Evolutionary conservation across 2,329 filamentous ascomycete species (phyloP).

Genomic region (Hypomyces perniciosus): DNA sequence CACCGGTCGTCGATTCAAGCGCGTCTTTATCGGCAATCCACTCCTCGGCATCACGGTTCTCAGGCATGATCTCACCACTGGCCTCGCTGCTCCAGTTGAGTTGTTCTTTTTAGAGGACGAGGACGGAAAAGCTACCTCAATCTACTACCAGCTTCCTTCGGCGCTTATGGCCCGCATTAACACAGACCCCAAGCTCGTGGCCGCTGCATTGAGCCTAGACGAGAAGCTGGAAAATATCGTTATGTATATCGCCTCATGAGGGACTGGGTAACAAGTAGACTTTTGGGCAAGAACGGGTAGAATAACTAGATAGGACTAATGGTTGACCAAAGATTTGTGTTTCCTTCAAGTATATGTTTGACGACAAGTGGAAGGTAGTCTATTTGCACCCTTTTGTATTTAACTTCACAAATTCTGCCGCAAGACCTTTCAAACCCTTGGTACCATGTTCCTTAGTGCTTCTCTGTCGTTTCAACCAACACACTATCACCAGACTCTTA

Average conservation of each 20-base stretch:
- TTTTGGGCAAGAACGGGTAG: too few species aligned
- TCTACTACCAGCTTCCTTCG: background rate
- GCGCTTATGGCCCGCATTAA: background rate
- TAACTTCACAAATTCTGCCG: too few species aligned
- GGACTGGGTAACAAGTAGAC: too few species aligned
- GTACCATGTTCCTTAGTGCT: too few species aligned
- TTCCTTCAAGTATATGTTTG: too few species aligned
- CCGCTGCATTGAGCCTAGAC: background rate
- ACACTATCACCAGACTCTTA: too few species aligned
- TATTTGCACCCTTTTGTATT: too few species aligned
- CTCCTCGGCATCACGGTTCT: background rate
- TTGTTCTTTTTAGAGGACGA: background rate
- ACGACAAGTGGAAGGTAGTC: too few species aligned
- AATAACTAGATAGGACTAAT: too few species aligned
- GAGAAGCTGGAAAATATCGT: background rate
- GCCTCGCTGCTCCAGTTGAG: background rate
- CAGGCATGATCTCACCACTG: background rate
- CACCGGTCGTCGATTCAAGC: background rate
- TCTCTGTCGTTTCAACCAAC: too few species aligned
- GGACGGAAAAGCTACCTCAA: background rate
- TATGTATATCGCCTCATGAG: background rate
- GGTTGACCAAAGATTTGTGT: too few species aligned
- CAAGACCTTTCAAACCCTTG: too few species aligned
- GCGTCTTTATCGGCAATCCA: background rate
- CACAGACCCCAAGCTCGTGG: background rate